Conservation (phyloP, 495 filamentous ascomycete species). For the Podospora bellae-mahoneyi region DNA sequence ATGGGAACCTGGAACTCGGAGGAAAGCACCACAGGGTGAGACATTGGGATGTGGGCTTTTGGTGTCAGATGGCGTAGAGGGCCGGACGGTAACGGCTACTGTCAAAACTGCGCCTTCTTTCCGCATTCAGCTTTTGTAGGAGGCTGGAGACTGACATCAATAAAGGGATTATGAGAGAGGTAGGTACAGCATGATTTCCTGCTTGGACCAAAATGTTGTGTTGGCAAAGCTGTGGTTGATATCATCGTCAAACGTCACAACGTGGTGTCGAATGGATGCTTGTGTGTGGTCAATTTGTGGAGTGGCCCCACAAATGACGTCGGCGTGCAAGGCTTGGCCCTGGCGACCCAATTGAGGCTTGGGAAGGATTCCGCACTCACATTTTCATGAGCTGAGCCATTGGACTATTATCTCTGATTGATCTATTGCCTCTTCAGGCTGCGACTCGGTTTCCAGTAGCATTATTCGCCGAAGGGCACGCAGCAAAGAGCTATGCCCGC, state of each 20-base stretch:
- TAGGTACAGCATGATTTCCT: background rate
- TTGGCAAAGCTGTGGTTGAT: conserved; percentile 9
- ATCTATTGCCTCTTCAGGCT: background rate
- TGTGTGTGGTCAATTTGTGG: conserved; percentile 4
- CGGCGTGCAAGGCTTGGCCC: conserved; percentile 6
- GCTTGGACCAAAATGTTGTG: background rate
- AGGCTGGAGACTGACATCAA: background rate
- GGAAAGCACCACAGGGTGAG: background rate
- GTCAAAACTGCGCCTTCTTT: conserved; percentile 1
- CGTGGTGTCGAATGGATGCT: conserved; percentile 1
- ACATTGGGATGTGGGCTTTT: background rate
- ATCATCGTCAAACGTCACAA: conserved; percentile 17
- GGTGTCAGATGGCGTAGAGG: background rate
- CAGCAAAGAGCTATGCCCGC: background rate
- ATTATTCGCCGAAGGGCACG: background rate
- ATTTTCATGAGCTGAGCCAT: background rate
- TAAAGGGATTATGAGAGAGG: background rate
- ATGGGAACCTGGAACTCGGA: background rate
- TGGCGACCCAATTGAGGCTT: background rate
- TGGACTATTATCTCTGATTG: background rate
- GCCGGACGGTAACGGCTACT: background rate
- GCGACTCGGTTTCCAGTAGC: background rate
- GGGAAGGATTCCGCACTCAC: background rate
- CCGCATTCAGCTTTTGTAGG: background rate
- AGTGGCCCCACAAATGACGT: conserved; percentile 21